Percentiles rank a stretch among this genome's conserved stretches.
These are phyloP conservation scores for Fusarium sp. DNA, from an alignment of 2,329 filamentous ascomycete species.

Conservation along the genomic window DNA sequence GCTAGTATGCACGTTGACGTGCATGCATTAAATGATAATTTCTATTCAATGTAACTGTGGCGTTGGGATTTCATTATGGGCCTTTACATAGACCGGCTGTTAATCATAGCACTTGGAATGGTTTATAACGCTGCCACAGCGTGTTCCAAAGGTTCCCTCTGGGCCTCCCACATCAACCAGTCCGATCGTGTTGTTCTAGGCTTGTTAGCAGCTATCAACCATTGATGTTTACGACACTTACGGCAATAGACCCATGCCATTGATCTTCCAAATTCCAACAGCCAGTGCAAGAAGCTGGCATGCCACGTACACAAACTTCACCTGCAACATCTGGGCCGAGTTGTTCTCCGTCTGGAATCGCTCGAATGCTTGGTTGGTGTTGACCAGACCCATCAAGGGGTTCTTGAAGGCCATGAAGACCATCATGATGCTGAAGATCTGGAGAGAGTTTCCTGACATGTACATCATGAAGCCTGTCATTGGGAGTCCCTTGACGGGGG, in stretches of 20 bases:
- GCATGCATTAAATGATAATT: neutral
- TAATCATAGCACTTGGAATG: constrained; percentile 9
- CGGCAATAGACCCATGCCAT: constrained; percentile 94
- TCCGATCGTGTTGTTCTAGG: constrained; percentile 90
- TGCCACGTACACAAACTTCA: constrained; percentile 87
- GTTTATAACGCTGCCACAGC: constrained; percentile 71
- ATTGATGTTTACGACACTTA: constrained; percentile 57
- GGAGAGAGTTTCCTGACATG: constrained; percentile 98
- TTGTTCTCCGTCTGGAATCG: constrained; percentile 89
- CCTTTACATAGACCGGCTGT: constrained; percentile 2
- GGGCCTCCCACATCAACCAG: constrained; percentile 95
- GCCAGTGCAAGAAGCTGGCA: constrained; percentile 88
- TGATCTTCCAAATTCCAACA: constrained; percentile 95
- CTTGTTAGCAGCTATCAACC: constrained; percentile 13
- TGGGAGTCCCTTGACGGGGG: constrained; percentile 90
- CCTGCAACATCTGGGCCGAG: constrained; percentile 76
- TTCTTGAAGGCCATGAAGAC: constrained; percentile 99
- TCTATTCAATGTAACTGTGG: neutral
- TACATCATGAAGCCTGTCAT: constrained; percentile 99
- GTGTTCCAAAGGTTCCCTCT: constrained; percentile 74
- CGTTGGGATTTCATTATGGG: neutral
- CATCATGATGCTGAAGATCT: constrained; percentile 99
- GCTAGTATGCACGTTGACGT: neutral
- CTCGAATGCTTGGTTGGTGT: constrained; percentile 88
- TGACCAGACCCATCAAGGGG: constrained; percentile 84